Evolutionary conservation across 2,329 filamentous ascomycete species (phyloP), one percentile per base, ranked within the genome.

Genomic region (Botrytis tulipae): DNA sequence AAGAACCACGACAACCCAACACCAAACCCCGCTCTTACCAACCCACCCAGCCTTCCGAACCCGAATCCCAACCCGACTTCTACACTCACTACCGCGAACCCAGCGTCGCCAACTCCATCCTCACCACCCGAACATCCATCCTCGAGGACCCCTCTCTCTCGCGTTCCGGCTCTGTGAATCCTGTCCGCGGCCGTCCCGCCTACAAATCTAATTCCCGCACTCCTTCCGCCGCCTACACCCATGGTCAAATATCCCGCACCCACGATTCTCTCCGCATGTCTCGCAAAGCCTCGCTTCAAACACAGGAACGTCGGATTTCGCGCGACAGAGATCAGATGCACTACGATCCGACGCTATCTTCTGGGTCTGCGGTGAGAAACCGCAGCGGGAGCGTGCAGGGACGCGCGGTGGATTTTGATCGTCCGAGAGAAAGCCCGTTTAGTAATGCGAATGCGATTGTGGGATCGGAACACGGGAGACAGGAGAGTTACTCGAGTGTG

Each of bases 261-360:
- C n/a, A 72, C 35, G 70, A 72, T 9, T 72, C 70, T 22, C 42
- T 72, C 29, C 69, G 69, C n/a, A n/a, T 40, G 46, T 40, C 61
- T 8, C 59, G 37, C 9, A 67, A 68, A 48, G 42, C 35, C 20
- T 66, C 70, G 6, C 59, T 61, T 8, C 46, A 40, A 51, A 3
- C 22, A n/a, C 65, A 51, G 8, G 35, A 68, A 29, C 46, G 9
- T 57, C 9, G 65, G 3, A 25, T 14, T 29, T 57, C 35, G 3
- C 42, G 54, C 32, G 54, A 70, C 16, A 35, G 70, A 25, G 70
- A 72, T 46, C 48, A 60, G 22, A 46, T 72, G n/a, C 62, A 72
- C 37, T 67, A 72, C n/a, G 70, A 72, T 40, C 70, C 70, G 4
- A 46, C 61, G 3, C 61, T 35, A 25, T 8, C 20, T 3, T 40